phyloP scores from a whole-genome alignment of 768 basidiomycete genomes.

The Boletus huronensis region DNA sequence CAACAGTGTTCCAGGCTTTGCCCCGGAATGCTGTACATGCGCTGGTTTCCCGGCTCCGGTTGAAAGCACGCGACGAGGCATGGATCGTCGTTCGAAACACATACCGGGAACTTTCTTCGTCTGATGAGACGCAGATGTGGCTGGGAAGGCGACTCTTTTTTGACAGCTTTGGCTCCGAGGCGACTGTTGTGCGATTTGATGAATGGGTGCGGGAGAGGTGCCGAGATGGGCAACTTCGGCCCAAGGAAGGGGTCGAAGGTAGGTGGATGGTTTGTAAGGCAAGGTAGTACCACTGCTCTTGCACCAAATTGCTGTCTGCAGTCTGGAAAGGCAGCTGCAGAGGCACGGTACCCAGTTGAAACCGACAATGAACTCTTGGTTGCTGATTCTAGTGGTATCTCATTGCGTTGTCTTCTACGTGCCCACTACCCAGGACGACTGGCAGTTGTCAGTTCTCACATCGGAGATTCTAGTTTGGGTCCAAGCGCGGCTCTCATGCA shows the following conservation, averaged over 20 bases:
- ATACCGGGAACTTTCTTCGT: slow-evolving; percentile 55
- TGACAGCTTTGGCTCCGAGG: slow-evolving; percentile 32
- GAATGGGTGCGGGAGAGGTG: slow-evolving; percentile 51
- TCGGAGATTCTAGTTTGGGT: not conserved
- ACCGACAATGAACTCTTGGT: not conserved
- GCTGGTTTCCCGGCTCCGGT: slow-evolving; percentile 47
- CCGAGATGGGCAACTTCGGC: slow-evolving; percentile 44
- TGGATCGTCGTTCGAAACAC: slow-evolving; percentile 60
- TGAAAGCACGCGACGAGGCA: slow-evolving; percentile 48
- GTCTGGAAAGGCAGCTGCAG: not conserved
- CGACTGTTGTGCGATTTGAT: slow-evolving; percentile 35
- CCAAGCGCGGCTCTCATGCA: not conserved
- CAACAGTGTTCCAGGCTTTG: slow-evolving; percentile 19
- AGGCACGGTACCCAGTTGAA: not conserved
- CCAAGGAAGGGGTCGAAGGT: slow-evolving; percentile 54
- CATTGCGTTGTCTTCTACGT: not conserved
- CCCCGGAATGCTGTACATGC: slow-evolving; percentile 41
- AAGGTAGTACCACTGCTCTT: slow-evolving; percentile 24
- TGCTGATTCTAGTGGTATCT: not conserved
- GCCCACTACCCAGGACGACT: not conserved
- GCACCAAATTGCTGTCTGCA: not conserved
- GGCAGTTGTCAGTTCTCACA: not conserved
- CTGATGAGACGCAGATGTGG: slow-evolving; percentile 44
- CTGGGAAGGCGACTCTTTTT: slow-evolving; percentile 47
- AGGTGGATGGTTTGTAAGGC: slow-evolving; percentile 62